Conservation (phyloP, 2,329 filamentous ascomycete genomes). For the Ceratocystis papillata region DNA sequence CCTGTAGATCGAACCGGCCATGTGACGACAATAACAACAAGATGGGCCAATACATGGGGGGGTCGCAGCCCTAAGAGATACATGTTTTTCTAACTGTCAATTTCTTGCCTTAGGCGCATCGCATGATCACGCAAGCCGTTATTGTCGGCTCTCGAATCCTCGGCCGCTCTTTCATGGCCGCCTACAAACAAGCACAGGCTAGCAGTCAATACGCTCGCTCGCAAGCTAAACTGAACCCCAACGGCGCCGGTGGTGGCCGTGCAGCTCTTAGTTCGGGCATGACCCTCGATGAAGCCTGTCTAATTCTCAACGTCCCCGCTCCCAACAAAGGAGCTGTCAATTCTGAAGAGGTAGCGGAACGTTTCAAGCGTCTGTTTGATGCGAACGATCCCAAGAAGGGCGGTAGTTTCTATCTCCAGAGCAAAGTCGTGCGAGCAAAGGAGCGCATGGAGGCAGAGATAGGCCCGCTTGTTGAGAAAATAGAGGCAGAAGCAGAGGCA, state of each 20-base stretch:
- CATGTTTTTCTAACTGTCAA: background rate
- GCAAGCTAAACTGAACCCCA: slow-evolving; percentile 49
- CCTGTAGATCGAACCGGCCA: background rate
- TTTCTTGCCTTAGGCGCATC: slow-evolving; percentile 23
- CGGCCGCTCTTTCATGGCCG: slow-evolving; percentile 83
- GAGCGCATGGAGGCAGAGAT: slow-evolving; percentile 87
- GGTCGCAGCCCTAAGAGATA: too few relatives aligned
- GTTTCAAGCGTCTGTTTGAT: slow-evolving; percentile 94
- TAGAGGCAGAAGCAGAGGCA: slow-evolving; percentile 63
- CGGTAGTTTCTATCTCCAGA: slow-evolving; percentile 96
- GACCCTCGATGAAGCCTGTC: slow-evolving; percentile 91
- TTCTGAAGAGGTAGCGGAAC: slow-evolving; percentile 65
- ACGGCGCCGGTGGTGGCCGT: slow-evolving; percentile 38
- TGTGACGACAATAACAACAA: background rate
- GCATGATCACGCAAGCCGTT: slow-evolving; percentile 78
- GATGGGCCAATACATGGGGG: too few relatives aligned
- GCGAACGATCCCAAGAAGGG: slow-evolving; percentile 89
- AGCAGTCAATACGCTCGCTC: slow-evolving; percentile 71
- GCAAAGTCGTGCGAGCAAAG: slow-evolving; percentile 83
- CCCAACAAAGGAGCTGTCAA: slow-evolving; percentile 61
- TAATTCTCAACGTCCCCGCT: slow-evolving; percentile 90
- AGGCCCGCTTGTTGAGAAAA: slow-evolving; percentile 57
- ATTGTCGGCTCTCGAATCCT: slow-evolving; percentile 83
- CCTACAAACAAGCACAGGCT: slow-evolving; percentile 88
- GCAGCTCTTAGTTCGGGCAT: slow-evolving; percentile 55